Conservation (phyloP, 257 asterid species). For the Forsythia suspensa region DNA sequence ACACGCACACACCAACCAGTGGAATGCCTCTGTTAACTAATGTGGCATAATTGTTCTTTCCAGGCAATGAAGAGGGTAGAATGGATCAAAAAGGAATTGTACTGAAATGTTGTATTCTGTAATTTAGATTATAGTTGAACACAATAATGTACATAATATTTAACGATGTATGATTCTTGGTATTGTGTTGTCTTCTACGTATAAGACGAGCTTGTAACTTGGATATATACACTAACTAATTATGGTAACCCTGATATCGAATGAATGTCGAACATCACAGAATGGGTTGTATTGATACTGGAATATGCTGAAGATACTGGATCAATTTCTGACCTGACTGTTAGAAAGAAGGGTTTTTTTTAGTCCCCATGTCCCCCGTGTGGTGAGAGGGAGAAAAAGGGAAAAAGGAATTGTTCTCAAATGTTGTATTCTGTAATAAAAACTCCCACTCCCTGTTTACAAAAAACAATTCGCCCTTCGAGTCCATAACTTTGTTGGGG, state of each 20-base stretch:
- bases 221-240: not conserved
- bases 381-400: too few relatives aligned
- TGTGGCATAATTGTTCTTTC: slow-evolving; percentile 2
- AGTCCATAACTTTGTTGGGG: too few relatives aligned
- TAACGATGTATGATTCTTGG: slow-evolving; percentile 21
- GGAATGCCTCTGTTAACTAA: not conserved
- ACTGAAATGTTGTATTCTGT: slow-evolving; percentile 72
- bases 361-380: too few relatives aligned
- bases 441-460: too few relatives aligned
- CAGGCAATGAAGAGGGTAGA: slow-evolving; percentile 75
- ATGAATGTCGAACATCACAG: not conserved
- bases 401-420: too few relatives aligned
- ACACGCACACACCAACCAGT: not conserved
- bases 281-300: not conserved
- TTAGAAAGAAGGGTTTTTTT: not conserved
- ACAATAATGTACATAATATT: slow-evolving; percentile 28
- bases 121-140: slow-evolving; percentile 21
- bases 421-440: too few relatives aligned
- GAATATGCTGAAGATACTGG: not conserved
- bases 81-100: slow-evolving; percentile 74
- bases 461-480: too few relatives aligned
- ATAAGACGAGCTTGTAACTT: not conserved
- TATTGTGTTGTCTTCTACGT: not conserved
- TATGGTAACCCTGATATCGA: not conserved
- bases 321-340: not conserved